Base-by-base conservation (phyloP, 495 filamentous ascomycete species). In the Aspergillus campestris region DNA sequence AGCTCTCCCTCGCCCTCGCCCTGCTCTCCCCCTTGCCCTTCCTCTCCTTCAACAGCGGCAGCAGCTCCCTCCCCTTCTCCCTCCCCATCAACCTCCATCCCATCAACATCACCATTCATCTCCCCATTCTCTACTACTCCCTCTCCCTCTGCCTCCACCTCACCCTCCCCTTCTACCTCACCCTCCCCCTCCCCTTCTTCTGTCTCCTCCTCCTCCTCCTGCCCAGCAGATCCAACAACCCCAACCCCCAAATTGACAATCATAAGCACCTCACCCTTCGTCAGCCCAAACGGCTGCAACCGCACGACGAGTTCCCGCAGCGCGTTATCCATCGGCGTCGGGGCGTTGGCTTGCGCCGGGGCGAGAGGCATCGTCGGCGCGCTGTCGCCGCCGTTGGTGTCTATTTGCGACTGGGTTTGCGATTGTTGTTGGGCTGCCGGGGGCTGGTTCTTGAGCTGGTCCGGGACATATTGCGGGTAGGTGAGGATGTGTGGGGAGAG, bases 211-310 rank as follows among this genome's bases (percentile, higher is more conserved):
- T 44, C 34, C 35, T 34, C 39, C 38, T 29, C 14, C 35, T 24
- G 36, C 18, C 12, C 48, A 9, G 47, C 14, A 6, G 45, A 35
- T 1, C 33, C 3, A 8, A 41, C 38, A 5, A 70, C 2, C 3
- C 70, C 70, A n/a, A 73, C 47, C 0, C 70, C 70, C 34, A 82
- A 54, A 51, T 85, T 84, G 5, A 82, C 49, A 31, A 84, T 78
- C 77, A 80, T 83, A 6, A 85, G 55, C 8, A 81, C 60, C 58
- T 85, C 81, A 0, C 72, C 71, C 61, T 85, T 84, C 15, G 73
- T 77, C 32, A 82, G 57, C n/a, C 66, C 62, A 45, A 65, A 80
- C 0, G 70, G 67, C 38, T 65, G 59, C 8, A 80, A 48, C 10
- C 53, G 45, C 2, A 53, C 50, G 6, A 78, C 53, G 5, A 81